These are phyloP conservation scores for Rhizopogon vinicolor DNA, from an alignment of 768 basidiomycete genomes.

Conservation along the genomic window DNA sequence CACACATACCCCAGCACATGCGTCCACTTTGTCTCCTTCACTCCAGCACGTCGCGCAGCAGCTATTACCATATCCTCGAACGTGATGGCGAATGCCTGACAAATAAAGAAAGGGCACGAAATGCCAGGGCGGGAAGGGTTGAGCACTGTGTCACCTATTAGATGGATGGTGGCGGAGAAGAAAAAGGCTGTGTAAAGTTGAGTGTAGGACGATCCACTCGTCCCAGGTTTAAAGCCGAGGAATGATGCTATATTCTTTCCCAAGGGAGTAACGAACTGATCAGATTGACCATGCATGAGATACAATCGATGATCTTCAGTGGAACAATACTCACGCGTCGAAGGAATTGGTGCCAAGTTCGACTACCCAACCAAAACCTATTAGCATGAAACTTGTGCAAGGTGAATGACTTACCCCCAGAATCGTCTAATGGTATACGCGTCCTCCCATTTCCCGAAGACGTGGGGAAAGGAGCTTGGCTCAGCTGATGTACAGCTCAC, in stretches of 20 bases:
- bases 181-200: conserved; percentile 33
- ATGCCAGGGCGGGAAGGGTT: neutral
- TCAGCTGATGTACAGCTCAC: conserved; percentile 15
- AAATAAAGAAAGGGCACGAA: conserved; percentile 20
- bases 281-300: neutral
- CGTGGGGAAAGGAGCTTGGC: conserved; percentile 34
- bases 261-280: conserved; percentile 23
- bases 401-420: conserved; percentile 33
- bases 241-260: conserved; percentile 18
- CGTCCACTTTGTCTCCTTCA: conserved; percentile 4
- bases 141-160: conserved; percentile 27
- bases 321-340: conserved; percentile 24
- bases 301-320: neutral
- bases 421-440: conserved; percentile 34
- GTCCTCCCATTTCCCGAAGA: conserved; percentile 29
- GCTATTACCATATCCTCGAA: conserved; percentile 27
- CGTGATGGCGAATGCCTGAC: conserved; percentile 31
- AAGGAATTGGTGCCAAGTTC: conserved; percentile 35
- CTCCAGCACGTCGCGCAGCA: conserved; percentile 9
- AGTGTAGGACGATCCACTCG: conserved; percentile 24
- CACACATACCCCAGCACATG: conserved; percentile 21
- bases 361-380: conserved; percentile 10
- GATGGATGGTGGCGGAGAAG: conserved; percentile 31
- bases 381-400: neutral
- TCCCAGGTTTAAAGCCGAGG: conserved; percentile 22